Percentiles rank a stretch among this genome's conserved stretches.
These are phyloP conservation scores for Phytophthora chlamydospora DNA, from an alignment of 352 stramenopile genomes.

Conservation along the genomic window DNA sequence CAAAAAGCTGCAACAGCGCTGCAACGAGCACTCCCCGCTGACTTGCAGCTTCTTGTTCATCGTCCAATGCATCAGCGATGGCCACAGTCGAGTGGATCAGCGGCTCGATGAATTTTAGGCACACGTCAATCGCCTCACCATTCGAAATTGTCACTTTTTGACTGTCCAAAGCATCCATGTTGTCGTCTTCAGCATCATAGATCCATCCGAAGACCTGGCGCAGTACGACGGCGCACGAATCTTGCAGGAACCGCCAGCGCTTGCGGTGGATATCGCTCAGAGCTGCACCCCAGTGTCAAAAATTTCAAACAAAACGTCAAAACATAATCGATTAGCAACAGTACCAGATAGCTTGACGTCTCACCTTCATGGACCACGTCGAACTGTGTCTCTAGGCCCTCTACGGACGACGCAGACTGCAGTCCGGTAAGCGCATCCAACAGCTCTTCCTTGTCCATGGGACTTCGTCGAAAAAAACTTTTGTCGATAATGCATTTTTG, in stretches of 20 bases:
- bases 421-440: slow-evolving; percentile 48
- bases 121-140: slow-evolving; percentile 23
- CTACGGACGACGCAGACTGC: slow-evolving; percentile 27
- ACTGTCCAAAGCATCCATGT: not conserved
- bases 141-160: slow-evolving; percentile 8
- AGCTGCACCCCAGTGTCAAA: slow-evolving; percentile 28
- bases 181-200: slow-evolving; percentile 13
- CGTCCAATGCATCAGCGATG: slow-evolving; percentile 12
- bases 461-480: not conserved
- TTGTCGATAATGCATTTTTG: not conserved
- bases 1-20: slow-evolving; percentile 47
- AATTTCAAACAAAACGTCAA: slow-evolving; percentile 1
- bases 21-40: slow-evolving; percentile 43
- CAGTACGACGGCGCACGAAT: slow-evolving; percentile 60
- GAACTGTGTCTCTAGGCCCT: slow-evolving; percentile 25
- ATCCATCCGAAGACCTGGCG: slow-evolving; percentile 27
- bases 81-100: slow-evolving; percentile 32
- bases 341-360: not conserved
- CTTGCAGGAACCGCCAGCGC: slow-evolving; percentile 72
- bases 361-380: slow-evolving; percentile 38
- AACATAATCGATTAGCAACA: not conserved
- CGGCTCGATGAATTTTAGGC: slow-evolving; percentile 40
- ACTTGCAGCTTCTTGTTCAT: slow-evolving; percentile 23
- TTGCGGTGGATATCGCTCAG: slow-evolving; percentile 64
- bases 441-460: slow-evolving; percentile 57